phyloP scores from a whole-genome alignment of 768 basidiomycete species.

The Auricularia cornea region DNA sequence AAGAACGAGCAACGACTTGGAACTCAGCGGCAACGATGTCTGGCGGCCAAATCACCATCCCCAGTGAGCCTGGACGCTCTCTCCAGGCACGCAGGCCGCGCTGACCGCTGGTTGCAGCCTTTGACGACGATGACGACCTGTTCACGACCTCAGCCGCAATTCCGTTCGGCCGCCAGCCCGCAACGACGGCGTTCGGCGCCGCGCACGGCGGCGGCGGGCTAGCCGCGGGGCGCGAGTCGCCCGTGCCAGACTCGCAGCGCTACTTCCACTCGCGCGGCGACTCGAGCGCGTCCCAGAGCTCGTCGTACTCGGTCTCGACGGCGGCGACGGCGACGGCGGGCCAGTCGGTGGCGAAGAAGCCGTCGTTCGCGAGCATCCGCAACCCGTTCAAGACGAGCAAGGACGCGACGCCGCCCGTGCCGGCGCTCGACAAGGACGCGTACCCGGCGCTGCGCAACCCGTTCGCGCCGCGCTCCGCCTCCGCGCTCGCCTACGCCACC shows the following conservation, averaged over 20 bases:
- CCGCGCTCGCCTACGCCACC: constrained; percentile 52
- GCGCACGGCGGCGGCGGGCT: constrained; percentile 28
- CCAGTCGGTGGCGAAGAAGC: constrained; percentile 53
- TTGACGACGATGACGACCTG: constrained; percentile 63
- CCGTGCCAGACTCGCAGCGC: constrained; percentile 46
- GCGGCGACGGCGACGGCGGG: constrained; percentile 25
- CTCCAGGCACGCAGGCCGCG: too few relatives aligned
- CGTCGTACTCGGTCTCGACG: constrained; percentile 50
- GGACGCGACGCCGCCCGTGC: constrained; percentile 57
- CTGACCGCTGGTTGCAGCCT: constrained; percentile 38
- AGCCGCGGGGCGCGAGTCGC: constrained; percentile 58
- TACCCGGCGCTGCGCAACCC: constrained; percentile 73
- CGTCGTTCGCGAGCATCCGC: constrained; percentile 78
- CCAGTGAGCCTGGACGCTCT: too few relatives aligned
- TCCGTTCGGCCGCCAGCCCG: constrained; percentile 17
- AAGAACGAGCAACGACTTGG: not conserved
- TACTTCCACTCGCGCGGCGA: constrained; percentile 76
- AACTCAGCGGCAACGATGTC: too few relatives aligned
- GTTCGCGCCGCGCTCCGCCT: constrained; percentile 66
- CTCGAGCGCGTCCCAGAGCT: constrained; percentile 72
- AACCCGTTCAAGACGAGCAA: constrained; percentile 77
- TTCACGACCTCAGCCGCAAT: constrained; percentile 39
- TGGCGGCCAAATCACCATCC: too few relatives aligned
- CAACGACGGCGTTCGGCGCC: constrained; percentile 16
- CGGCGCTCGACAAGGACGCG: constrained; percentile 54